Conservation (phyloP, 2,329 filamentous ascomycete species). For the Scortechinia acanthostroma region DNA sequence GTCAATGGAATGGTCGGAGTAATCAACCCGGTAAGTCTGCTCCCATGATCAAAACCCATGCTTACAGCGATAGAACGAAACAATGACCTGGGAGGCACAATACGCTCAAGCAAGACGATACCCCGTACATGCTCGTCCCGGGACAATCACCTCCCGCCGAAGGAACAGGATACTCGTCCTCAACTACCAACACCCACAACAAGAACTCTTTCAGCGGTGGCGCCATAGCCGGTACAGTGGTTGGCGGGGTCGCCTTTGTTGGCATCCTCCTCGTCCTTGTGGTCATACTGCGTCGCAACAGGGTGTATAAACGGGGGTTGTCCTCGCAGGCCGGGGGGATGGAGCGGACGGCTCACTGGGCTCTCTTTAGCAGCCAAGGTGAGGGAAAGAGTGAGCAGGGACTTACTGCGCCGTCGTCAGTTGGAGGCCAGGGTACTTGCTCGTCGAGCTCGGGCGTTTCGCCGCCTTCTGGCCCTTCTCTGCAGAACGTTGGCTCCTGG, state of each 20-base stretch:
- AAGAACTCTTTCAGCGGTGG: conserved; percentile 16
- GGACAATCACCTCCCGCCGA: conserved; percentile 21
- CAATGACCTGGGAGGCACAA: conserved; percentile 17
- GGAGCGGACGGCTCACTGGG: conserved; percentile 20
- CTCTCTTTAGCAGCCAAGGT: conserved; percentile 11
- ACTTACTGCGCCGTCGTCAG: too few species aligned
- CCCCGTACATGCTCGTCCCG: conserved; percentile 23
- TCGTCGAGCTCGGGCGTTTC: too few species aligned
- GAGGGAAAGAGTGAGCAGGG: background rate
- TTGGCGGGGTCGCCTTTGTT: conserved; percentile 17
- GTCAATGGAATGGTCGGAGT: background rate
- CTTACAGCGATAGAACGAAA: conserved; percentile 12
- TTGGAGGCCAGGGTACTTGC: too few species aligned
- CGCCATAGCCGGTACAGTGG: conserved; percentile 23
- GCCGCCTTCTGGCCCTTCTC: too few species aligned
- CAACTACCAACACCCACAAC: too few species aligned
- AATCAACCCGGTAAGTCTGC: conserved; percentile 1
- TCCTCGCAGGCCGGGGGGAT: conserved; percentile 18
- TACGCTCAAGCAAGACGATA: conserved; percentile 12
- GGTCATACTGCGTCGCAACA: conserved; percentile 22
- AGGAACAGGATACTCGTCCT: conserved; percentile 7
- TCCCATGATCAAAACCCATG: too few species aligned
- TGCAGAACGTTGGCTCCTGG: too few species aligned
- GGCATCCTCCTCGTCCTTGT: conserved; percentile 18
- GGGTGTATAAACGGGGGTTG: conserved; percentile 20